These are phyloP conservation scores for Salix caprea DNA, from an alignment of 345 rosid species.

Conservation along the genomic window DNA sequence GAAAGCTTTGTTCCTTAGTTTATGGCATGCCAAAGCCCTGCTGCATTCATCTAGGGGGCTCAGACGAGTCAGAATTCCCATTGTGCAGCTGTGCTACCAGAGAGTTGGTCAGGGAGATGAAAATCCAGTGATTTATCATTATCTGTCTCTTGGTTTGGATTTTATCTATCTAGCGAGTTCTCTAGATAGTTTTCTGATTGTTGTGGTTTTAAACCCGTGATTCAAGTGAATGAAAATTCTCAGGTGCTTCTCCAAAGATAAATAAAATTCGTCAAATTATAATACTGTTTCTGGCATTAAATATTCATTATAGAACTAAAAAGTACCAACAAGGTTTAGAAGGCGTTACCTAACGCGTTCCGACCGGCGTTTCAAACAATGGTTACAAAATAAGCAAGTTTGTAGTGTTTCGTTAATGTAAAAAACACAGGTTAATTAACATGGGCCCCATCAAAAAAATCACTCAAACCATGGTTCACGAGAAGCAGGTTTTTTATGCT, in stretches of 20 bases:
- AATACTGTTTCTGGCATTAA: not conserved
- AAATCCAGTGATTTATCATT: not conserved
- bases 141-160: not conserved
- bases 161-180: not conserved
- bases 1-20: not conserved
- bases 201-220: not conserved
- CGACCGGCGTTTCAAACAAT: too few relatives aligned
- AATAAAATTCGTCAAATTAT: conserved; percentile 1
- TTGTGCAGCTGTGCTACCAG: not conserved
- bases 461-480: too few relatives aligned
- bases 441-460: too few relatives aligned
- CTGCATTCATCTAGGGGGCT: not conserved
- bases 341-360: too few relatives aligned
- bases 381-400: too few relatives aligned
- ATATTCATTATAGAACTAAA: not conserved
- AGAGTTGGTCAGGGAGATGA: not conserved
- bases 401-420: too few relatives aligned
- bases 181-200: not conserved
- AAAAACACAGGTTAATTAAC: too few relatives aligned
- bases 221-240: not conserved
- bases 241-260: not conserved
- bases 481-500: too few relatives aligned
- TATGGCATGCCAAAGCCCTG: not conserved
- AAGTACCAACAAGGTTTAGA: not conserved
- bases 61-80: not conserved